Conservation (phyloP, 352 stramenopile genomes). For the Pythium guiyangense region DNA sequence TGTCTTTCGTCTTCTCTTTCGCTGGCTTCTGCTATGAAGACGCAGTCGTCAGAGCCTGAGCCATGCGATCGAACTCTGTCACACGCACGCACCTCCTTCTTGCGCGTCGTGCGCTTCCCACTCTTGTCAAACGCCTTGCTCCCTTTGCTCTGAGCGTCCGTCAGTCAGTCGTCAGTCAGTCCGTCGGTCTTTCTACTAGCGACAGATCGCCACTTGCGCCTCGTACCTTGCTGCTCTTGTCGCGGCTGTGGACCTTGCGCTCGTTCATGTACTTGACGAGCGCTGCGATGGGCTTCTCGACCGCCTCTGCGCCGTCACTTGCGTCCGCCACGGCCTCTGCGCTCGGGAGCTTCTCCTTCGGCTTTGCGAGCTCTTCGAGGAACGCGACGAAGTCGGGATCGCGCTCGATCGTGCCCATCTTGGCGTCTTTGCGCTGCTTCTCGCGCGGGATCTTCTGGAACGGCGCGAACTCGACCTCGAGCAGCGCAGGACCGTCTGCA, state of each 20-base stretch:
- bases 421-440: constrained; percentile 76
- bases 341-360: constrained; percentile 75
- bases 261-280: constrained; percentile 85
- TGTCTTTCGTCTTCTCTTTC: constrained; percentile 18
- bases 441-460: constrained; percentile 81
- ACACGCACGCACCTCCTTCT: constrained; percentile 33
- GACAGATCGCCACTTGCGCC: too few relatives aligned
- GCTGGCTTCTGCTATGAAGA: constrained; percentile 8
- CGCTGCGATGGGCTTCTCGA: constrained; percentile 66
- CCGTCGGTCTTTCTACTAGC: too few relatives aligned
- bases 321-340: constrained; percentile 49
- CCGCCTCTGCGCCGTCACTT: constrained; percentile 33
- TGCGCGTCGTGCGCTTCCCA: constrained; percentile 30
- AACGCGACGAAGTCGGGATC: constrained; percentile 74
- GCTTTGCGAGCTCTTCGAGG: constrained; percentile 60
- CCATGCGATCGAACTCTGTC: too few relatives aligned
- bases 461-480: constrained; percentile 71
- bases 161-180: constrained; percentile 11
- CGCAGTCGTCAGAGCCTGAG: too few relatives aligned
- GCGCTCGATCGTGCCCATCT: constrained; percentile 64
- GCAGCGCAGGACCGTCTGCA: constrained; percentile 6
- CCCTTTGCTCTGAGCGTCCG: constrained; percentile 23
- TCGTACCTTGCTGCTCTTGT: constrained; percentile 63
- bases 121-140: constrained; percentile 36
- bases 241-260: constrained; percentile 49